Percentiles rank a stretch among this genome's conserved stretches.
Evolutionary conservation across 2,329 filamentous ascomycete genomes (phyloP).

Genomic region (Arthrobotrys megalospora): DNA sequence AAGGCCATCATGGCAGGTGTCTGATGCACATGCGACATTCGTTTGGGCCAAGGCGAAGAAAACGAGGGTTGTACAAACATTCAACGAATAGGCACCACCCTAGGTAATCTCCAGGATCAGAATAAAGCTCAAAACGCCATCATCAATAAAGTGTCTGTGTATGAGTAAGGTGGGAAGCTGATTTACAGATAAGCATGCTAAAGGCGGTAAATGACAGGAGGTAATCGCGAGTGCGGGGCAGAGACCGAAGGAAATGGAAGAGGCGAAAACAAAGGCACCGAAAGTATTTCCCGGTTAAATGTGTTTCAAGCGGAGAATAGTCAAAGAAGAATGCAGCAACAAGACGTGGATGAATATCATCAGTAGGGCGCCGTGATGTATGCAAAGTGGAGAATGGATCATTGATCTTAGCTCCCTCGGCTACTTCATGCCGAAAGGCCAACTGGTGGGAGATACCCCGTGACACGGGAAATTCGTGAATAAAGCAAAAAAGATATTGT

Average conservation of each 20-base stretch:
- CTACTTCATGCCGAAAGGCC: constrained; percentile 57
- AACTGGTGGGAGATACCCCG: constrained; percentile 42
- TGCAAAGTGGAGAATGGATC: constrained; percentile 56
- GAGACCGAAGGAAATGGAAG: constrained; percentile 23
- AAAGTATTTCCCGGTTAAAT: constrained; percentile 60
- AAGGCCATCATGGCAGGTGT: constrained; percentile 55
- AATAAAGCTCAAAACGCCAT: constrained; percentile 44
- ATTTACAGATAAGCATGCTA: constrained; percentile 61
- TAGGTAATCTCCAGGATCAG: constrained; percentile 45
- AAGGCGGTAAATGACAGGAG: constrained; percentile 52
- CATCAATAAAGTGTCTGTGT: constrained; percentile 31
- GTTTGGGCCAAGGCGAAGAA: constrained; percentile 44
- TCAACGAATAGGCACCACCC: constrained; percentile 46
- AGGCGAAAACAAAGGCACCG: constrained; percentile 42
- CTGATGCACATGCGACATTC: constrained; percentile 57
- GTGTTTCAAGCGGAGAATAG: constrained; percentile 47
- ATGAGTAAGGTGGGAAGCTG: constrained; percentile 43
- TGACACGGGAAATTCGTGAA: constrained; percentile 49
- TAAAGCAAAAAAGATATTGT: constrained; percentile 50
- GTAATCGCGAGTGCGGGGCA: constrained; percentile 40
- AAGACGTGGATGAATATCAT: constrained; percentile 44
- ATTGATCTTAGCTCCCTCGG: constrained; percentile 47
- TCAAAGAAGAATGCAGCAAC: constrained; percentile 39
- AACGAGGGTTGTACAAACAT: constrained; percentile 45
- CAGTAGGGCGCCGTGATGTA: constrained; percentile 51